Base-by-base conservation (phyloP, 768 basidiomycete genomes). In the Phaeolepiota aurea region DNA sequence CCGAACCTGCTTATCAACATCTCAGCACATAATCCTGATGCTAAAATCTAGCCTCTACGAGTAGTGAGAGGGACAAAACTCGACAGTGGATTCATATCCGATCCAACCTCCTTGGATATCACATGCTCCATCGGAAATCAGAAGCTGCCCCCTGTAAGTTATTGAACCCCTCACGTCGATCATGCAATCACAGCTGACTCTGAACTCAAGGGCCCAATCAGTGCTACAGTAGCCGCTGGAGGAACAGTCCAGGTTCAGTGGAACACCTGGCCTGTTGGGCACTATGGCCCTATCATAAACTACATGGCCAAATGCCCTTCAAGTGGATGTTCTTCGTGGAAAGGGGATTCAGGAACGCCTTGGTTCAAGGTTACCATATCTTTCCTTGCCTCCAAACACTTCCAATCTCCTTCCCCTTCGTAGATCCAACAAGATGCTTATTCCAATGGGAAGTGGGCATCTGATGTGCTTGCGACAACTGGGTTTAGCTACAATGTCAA, bases 281-380 rank as follows among this genome's bases (percentile, higher is more conserved):
- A 66, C 41, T 64, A 48, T 33, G 64, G 63, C 5, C 64, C 64
- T n/a, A 59, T 66, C 30, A 43, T 64, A 12, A 62, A 66, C 46
- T 66, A 64, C 40, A 63, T 66, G 59, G 63, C 63, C 5, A 62
- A 57, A 45, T 66, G 64, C 48, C 50, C 58, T n/a, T 48, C 58
- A 3, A 50, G 51, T 12, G 57, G 56, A 34, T 65, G 64, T 40
- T 66, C 59, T 7, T 52, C 52, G 15, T 63, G 43, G 42, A 64
- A 63, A 44, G 64, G 53, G n/a, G 62, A 66, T 38, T 50, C 52
- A 11, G 64, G 63, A 2, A 51, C 62, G 3, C 62, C 63, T 13
- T 66, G 63, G 64, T 62, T 66, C 51, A 66, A 65, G 61, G 62
- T 58, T n/a, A n/a, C n/a, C n/a, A n/a, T n/a, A n/a, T n/a, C n/a